Evolutionary conservation across 2,329 filamentous ascomycete genomes (phyloP), one percentile per base, ranked within the genome.

Genomic region (Penicillium sp.): DNA sequence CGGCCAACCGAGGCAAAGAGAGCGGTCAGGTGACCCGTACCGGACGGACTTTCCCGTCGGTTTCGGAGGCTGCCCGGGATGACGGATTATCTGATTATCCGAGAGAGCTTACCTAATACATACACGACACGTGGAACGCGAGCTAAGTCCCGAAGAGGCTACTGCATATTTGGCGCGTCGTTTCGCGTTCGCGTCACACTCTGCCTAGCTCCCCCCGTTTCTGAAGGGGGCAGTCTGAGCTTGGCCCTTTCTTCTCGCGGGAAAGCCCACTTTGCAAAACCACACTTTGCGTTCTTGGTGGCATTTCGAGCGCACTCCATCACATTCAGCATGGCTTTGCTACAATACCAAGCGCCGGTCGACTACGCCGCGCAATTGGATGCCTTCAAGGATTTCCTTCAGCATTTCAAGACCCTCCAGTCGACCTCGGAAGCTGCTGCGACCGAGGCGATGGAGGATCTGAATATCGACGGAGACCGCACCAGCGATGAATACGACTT

Each of bases 401-500:
- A 85, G 69, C 87, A 87, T 63, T 99, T 96, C 87, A 98, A 99
- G 81, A 84, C 83, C 57, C 81, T 82, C n/a, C 56, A 88, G 83
- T 72, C 89, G 81, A 57, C 86, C 83, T 76, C 85, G 83, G 85
- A 80, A 59, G 78, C 82, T 16, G 82, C 89, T 60, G 87, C 96
- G 66, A 87, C 91, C 40, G 89, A 93, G 73, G 92, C 92, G 46
- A 84, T 99, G 50, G 87, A 91, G 67, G 87, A 89, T 66, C 87
- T 99, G 69, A 90, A 90, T 71, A 90, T 99, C 64, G 89, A 92
- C 74, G 93, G 92, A 71, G 89, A 96, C 77, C 90, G 89, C 67
- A 83, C 91, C 43, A 92, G 89, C 76, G 93, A 96, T 70, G 92
- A 96, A 70, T 91, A 96, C 75, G 92, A 97, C 70, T 91, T 96